A percentile compares a stretch with the other conserved stretches of the same genome.
Conservation (phyloP, 352 stramenopile genomes). For the Thraustotheca clavata region DNA sequence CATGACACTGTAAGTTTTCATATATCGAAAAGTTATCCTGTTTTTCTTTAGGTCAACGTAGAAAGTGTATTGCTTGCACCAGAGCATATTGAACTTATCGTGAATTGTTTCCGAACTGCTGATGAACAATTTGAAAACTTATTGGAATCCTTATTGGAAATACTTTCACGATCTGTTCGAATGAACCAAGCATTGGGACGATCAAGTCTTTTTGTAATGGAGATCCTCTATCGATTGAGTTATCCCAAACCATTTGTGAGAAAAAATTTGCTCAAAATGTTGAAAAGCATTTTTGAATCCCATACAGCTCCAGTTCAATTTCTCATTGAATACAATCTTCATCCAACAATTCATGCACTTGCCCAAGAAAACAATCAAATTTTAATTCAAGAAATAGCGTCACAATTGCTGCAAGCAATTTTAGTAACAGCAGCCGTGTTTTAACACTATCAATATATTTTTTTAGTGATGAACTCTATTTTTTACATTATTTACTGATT, state of each 20-base stretch:
- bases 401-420: conserved; percentile 74
- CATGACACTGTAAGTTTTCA: conserved; percentile 44
- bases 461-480: too few relatives aligned
- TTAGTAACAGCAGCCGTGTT: conserved; percentile 52
- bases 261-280: conserved; percentile 89
- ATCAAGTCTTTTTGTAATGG: conserved; percentile 75
- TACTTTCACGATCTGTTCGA: conserved; percentile 58
- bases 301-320: conserved; percentile 81
- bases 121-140: conserved; percentile 75
- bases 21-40: conserved; percentile 32
- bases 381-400: conserved; percentile 83
- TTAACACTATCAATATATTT: not conserved
- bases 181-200: conserved; percentile 81
- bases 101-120: conserved; percentile 55
- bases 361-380: conserved; percentile 86
- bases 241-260: conserved; percentile 85
- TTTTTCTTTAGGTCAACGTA: conserved; percentile 43
- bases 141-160: conserved; percentile 70
- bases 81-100: conserved; percentile 54
- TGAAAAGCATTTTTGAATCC: conserved; percentile 84
- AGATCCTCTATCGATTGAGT: conserved; percentile 71
- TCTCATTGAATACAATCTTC: conserved; percentile 83
- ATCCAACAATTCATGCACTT: conserved; percentile 61
- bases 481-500: too few relatives aligned
- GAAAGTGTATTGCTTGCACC: conserved; percentile 66